Conservation (phyloP, 257 asterid species). For the Linderniella brevidens region DNA sequence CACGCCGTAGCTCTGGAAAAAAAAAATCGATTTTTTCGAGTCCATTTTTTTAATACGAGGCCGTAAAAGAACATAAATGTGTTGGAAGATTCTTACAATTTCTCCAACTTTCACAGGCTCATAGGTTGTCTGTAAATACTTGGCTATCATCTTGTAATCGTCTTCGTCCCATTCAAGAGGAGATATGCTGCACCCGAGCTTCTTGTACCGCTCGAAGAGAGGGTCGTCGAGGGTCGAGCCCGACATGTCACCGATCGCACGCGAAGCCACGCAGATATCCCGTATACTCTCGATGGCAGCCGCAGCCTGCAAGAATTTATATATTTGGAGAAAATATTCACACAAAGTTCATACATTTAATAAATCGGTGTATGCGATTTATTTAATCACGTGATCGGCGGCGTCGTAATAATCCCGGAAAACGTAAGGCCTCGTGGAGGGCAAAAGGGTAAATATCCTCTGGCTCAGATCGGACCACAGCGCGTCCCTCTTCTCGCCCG, state of each 20-base stretch:
- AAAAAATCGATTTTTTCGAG: background rate
- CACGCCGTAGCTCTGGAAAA: constrained; percentile 56
- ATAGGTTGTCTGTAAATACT: constrained; percentile 59
- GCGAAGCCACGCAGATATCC: constrained; percentile 69
- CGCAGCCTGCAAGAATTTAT: constrained; percentile 38
- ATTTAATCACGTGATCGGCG: constrained; percentile 4
- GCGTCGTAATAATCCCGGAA: background rate
- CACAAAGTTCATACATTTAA: no score
- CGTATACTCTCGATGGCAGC: constrained; percentile 52
- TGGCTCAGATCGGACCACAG: constrained; percentile 19
- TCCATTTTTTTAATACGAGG: background rate
- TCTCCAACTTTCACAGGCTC: constrained; percentile 80
- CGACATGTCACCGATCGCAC: constrained; percentile 61
- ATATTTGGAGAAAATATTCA: no score
- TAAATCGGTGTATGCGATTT: no score
- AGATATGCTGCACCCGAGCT: constrained; percentile 46
- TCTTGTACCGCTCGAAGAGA: constrained; percentile 52
- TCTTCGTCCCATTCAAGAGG: constrained; percentile 33
- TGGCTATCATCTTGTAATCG: constrained; percentile 66
- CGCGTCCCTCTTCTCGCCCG: constrained; percentile 21
- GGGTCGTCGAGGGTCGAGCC: constrained; percentile 68
- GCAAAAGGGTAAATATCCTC: constrained; percentile 2
- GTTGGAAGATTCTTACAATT: constrained; percentile 23
- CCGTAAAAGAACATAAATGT: background rate
- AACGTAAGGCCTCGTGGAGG: constrained; percentile 3